phyloP scores from a whole-genome alignment of 805 yeast genomes.

The Blastobotrys parvus region DNA sequence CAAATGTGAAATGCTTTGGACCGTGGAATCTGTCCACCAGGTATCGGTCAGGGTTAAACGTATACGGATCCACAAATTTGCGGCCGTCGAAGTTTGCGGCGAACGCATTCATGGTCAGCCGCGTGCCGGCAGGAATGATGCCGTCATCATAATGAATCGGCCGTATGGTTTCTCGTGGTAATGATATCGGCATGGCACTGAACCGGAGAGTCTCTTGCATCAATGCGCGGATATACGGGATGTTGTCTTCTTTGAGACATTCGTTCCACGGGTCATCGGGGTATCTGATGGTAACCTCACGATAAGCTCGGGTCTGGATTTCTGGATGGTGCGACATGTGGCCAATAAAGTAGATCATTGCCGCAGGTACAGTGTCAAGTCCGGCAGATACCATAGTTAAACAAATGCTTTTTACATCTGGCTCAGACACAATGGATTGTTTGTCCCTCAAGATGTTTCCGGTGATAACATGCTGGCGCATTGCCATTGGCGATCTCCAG shows the following conservation, averaged over 20 bases:
- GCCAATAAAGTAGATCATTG: slow-evolving; percentile 2
- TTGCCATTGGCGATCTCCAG: slow-evolving; percentile 12
- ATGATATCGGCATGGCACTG: slow-evolving; percentile 57
- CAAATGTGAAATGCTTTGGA: slow-evolving; percentile 27
- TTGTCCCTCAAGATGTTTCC: slow-evolving; percentile 18
- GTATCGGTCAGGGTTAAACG: slow-evolving; percentile 8
- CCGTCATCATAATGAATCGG: not conserved
- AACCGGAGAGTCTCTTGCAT: slow-evolving; percentile 56
- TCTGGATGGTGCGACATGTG: slow-evolving; percentile 19
- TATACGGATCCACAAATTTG: slow-evolving; percentile 6
- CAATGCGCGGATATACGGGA: slow-evolving; percentile 25
- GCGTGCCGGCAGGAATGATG: slow-evolving; percentile 46
- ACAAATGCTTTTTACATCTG: slow-evolving; percentile 3
- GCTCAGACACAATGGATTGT: slow-evolving; percentile 14
- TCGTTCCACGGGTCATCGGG: slow-evolving; percentile 20
- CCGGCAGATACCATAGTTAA: slow-evolving; percentile 7
- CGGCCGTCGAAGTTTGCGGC: slow-evolving; percentile 57
- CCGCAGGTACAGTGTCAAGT: slow-evolving; percentile 2
- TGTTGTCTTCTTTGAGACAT: slow-evolving; percentile 19
- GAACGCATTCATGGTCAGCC: slow-evolving; percentile 55
- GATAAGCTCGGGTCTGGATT: slow-evolving; percentile 16
- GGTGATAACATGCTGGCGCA: slow-evolving; percentile 19
- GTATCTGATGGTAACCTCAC: slow-evolving; percentile 23
- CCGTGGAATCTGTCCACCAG: slow-evolving; percentile 1
- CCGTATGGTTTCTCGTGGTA: slow-evolving; percentile 32